Base-by-base conservation (phyloP, 2,329 filamentous ascomycete species). In the Cercospora citrullina region DNA sequence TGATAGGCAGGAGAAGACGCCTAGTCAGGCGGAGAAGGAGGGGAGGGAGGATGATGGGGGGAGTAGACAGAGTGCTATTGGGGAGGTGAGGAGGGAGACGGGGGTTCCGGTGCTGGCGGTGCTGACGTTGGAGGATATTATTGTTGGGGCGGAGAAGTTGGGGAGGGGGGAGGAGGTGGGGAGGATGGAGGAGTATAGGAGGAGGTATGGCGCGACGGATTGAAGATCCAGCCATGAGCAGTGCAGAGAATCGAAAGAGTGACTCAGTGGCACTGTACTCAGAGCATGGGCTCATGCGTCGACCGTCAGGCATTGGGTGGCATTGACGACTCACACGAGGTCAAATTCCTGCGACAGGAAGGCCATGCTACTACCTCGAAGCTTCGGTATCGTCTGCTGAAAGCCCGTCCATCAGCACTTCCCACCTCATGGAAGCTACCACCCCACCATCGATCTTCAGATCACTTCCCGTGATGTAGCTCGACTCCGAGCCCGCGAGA, bases 1-100 rank as follows among this genome's bases (percentile, higher is more conserved):
- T 72, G 93, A 97, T 81, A 87, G 94, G 68, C 90, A 90, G 85
- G 92, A 96, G 86, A 94, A 91, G 82, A 87, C 93, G 67, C 90
- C 89, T 71, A 81, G 83, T 79, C 76, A 80, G 74, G 68, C 80
- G 30, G 78, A 80, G 74, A 78, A 75, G 73, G 72, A 76, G 60
- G 78, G 77, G 12, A 74, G 77, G 51, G 81, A 81, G 23, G 91
- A 92, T 71, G 90, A 92, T 74, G 87, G 85, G 57, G 87, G 87
- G 80, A 86, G 87, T 30, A 87, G 89, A 74, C 87, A 87, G 33
- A 97, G 93, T 78, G 93, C 94, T 16, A 92, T 97, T 79, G 93
- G 92, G 21, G 90, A 94, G 83, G 87, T 97, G 68, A 89, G 89
- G 80, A 91, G 90, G 80, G 91, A 96, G 82, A 93, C 91, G 74